Conservation (phyloP, 768 basidiomycete species). For the Tephrocybe rancida region DNA sequence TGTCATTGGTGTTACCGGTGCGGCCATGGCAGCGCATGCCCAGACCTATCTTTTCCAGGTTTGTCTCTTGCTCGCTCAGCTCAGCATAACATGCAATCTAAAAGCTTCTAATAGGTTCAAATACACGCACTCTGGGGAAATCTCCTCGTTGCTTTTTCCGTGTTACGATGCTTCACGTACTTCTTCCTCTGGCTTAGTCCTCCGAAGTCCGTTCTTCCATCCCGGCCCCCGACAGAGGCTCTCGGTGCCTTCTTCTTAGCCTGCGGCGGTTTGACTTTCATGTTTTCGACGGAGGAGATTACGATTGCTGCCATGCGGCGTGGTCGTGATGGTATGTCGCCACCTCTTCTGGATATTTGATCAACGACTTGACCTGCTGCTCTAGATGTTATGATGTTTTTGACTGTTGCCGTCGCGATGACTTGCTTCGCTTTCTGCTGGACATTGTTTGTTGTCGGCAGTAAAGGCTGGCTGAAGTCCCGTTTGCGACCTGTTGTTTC, state of each 20-base stretch:
- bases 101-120: slow-evolving; percentile 58
- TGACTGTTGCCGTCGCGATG: slow-evolving; percentile 82
- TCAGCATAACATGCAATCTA: neutral
- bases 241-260: slow-evolving; percentile 86
- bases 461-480: slow-evolving; percentile 80
- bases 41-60: slow-evolving; percentile 92
- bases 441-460: slow-evolving; percentile 70
- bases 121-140: slow-evolving; percentile 93
- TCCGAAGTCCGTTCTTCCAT: slow-evolving; percentile 82
- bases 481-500: slow-evolving; percentile 31
- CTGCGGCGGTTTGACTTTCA: slow-evolving; percentile 87
- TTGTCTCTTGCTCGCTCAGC: neutral
- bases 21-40: slow-evolving; percentile 91
- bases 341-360: neutral
- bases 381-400: slow-evolving; percentile 87
- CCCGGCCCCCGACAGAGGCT: slow-evolving; percentile 92
- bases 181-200: slow-evolving; percentile 93
- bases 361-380: neutral
- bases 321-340: slow-evolving; percentile 73
- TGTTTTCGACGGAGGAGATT: slow-evolving; percentile 88
- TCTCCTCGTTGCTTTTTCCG: slow-evolving; percentile 75
- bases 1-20: slow-evolving; percentile 91
- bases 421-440: slow-evolving; percentile 89
- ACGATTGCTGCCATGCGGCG: slow-evolving; percentile 90
- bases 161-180: slow-evolving; percentile 87